Base-by-base conservation (phyloP, 75 land plant genomes). In the Pinus taeda region DNA sequence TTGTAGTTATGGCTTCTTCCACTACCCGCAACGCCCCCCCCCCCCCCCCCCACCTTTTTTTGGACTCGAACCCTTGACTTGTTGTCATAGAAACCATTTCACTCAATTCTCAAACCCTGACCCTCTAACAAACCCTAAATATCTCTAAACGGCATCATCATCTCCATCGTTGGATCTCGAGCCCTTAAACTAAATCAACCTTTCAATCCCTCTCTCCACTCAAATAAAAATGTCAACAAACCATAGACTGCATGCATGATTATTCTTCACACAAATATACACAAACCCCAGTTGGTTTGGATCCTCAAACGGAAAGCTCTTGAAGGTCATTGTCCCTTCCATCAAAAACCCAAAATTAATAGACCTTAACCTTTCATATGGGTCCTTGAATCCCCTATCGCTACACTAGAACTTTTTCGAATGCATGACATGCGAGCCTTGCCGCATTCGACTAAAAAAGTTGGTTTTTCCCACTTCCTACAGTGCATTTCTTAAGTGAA, bases 211-310 rank as follows among this genome's bases (percentile, higher is more conserved):
- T 26, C 62, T 73, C 11, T 71, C 74, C 61, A 59, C n/a, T 60
- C 84, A 60, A 53, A 77, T 33, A 79, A 81, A 29, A 24, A 76
- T 75, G 18, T 77, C 85, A 3, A 79, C 85, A 76, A 57, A 83
- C 12, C 75, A 66, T 42, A 71, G 65, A 53, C 84, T 79, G 22
- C 66, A 73, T 64, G 39, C 59, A 39, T 57, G 78, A 14, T 76
- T 84, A 14, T 76, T 84, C 73, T 84, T 84, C 75, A 58, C 20
- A 57, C 79, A 76, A 63, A 80, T 76, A 67, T 29, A 13, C 56
- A 14, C 69, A 15, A 71, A 53, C 18, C 73, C 74, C 22, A 63
- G 58, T 15, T 58, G 30, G 45, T 77, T 79, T 24, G 30, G 20
- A 60, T 22, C 49, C 49, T 80, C 82, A 29, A 83, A 76, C 62